These are phyloP conservation scores for Pythium aristosporum DNA, from an alignment of 352 stramenopile genomes.

Conservation along the genomic window DNA sequence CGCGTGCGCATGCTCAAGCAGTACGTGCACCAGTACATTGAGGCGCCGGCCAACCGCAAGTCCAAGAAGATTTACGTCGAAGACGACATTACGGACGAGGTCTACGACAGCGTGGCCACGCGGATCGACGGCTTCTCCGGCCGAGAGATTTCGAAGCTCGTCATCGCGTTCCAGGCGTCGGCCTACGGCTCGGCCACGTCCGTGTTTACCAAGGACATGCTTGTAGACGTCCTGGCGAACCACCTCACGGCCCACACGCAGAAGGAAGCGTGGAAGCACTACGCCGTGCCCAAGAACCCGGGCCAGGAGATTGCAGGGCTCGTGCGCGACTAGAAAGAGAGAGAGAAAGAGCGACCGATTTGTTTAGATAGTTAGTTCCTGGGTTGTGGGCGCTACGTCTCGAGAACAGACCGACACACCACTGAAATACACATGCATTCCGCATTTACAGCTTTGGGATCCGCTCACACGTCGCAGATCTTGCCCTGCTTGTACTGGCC, in stretches of 20 bases:
- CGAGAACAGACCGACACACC: constrained; percentile 12
- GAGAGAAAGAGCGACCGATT: constrained; percentile 1
- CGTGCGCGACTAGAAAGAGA: constrained; percentile 36
- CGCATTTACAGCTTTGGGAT: neutral
- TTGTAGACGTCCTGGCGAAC: constrained; percentile 93
- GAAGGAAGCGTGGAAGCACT: constrained; percentile 93
- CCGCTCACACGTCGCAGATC: neutral
- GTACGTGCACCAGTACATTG: constrained; percentile 98
- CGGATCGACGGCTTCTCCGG: constrained; percentile 97
- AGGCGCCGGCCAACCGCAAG: constrained; percentile 79
- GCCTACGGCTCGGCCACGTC: constrained; percentile 96
- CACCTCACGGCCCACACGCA: constrained; percentile 92
- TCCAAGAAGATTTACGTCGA: constrained; percentile 92
- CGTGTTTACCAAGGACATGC: constrained; percentile 92
- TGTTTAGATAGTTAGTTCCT: constrained; percentile 83
- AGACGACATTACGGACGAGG: constrained; percentile 87
- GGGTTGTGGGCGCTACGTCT: constrained; percentile 74
- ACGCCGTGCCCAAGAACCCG: constrained; percentile 51
- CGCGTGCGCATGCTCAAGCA: constrained; percentile 96
- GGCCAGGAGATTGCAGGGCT: constrained; percentile 45
- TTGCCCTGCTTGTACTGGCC: no score
- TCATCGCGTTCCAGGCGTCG: constrained; percentile 98
- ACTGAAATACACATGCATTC: constrained; percentile 1
- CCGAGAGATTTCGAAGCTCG: constrained; percentile 98
- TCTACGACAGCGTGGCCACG: constrained; percentile 92